Conservation (phyloP, 2,329 filamentous ascomycete species). For the Sclerotiophoma versabilis region DNA sequence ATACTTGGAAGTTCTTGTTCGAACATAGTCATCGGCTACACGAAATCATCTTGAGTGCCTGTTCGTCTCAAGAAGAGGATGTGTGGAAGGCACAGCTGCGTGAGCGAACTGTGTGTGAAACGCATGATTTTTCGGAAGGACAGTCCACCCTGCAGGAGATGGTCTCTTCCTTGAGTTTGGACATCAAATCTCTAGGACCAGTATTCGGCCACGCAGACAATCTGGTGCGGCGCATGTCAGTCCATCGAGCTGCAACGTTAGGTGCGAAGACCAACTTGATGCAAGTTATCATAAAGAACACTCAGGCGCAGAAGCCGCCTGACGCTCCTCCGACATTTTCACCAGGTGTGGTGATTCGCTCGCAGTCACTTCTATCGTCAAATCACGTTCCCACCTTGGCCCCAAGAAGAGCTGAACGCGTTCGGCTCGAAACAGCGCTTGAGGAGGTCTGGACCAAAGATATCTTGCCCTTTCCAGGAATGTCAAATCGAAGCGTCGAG, state of each 20-base stretch:
- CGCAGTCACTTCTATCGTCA: slow-evolving; percentile 78
- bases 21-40: slow-evolving; percentile 77
- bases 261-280: slow-evolving; percentile 71
- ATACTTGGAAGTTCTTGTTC: slow-evolving; percentile 92
- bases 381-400: slow-evolving; percentile 73
- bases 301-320: slow-evolving; percentile 69
- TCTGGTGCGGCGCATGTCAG: slow-evolving; percentile 72
- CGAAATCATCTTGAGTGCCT: slow-evolving; percentile 87
- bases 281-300: slow-evolving; percentile 88
- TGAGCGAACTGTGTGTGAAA: slow-evolving; percentile 59
- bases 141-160: slow-evolving; percentile 58
- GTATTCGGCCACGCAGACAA: slow-evolving; percentile 75
- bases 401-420: slow-evolving; percentile 76
- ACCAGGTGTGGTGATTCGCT: slow-evolving; percentile 71
- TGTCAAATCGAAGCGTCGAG: slow-evolving; percentile 72
- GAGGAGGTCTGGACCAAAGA: slow-evolving; percentile 86
- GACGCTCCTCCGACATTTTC: slow-evolving; percentile 54
- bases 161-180: slow-evolving; percentile 70
- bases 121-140: slow-evolving; percentile 59
- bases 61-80: slow-evolving; percentile 77
- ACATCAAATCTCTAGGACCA: slow-evolving; percentile 76
- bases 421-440: slow-evolving; percentile 76
- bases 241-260: slow-evolving; percentile 79
- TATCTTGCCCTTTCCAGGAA: slow-evolving; percentile 80
- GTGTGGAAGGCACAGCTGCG: slow-evolving; percentile 78